These are phyloP conservation scores for Starmerella cellae DNA, from an alignment of 805 yeast genomes.

Conservation along the genomic window DNA sequence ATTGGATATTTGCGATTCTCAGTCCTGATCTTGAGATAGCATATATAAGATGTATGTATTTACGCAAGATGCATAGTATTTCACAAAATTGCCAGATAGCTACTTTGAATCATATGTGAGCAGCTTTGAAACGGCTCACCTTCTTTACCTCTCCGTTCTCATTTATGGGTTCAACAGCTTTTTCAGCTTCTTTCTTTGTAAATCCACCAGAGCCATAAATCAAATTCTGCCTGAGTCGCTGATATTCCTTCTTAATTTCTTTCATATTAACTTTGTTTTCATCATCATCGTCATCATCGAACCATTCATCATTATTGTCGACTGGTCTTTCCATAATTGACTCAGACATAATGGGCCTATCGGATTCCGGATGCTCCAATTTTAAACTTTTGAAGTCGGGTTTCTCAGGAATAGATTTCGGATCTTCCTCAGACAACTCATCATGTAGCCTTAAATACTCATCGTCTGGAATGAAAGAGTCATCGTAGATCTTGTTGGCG, in stretches of 20 bases:
- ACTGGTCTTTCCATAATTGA: slow-evolving; percentile 11
- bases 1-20: no score
- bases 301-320: not conserved
- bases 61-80: no score
- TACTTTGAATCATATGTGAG: slow-evolving; percentile 28
- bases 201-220: slow-evolving; percentile 40
- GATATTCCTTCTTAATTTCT: slow-evolving; percentile 37
- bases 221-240: slow-evolving; percentile 38
- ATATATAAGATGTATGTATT: no score
- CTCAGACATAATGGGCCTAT: slow-evolving; percentile 9
- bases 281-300: slow-evolving; percentile 1
- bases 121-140: slow-evolving; percentile 57
- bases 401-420: not conserved
- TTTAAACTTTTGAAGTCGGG: not conserved
- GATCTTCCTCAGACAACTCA: not conserved
- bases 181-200: slow-evolving; percentile 35
- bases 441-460: slow-evolving; percentile 19
- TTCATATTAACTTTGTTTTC: slow-evolving; percentile 16
- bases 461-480: slow-evolving; percentile 21
- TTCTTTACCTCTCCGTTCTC: slow-evolving; percentile 46
- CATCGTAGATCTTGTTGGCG: slow-evolving; percentile 16
- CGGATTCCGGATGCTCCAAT: not conserved
- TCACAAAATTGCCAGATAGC: no score
- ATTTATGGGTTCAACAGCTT: slow-evolving; percentile 57
- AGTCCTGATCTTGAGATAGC: no score